Conservation (phyloP, 208 protist species). For the Wallacemonas rigidus region DNA sequence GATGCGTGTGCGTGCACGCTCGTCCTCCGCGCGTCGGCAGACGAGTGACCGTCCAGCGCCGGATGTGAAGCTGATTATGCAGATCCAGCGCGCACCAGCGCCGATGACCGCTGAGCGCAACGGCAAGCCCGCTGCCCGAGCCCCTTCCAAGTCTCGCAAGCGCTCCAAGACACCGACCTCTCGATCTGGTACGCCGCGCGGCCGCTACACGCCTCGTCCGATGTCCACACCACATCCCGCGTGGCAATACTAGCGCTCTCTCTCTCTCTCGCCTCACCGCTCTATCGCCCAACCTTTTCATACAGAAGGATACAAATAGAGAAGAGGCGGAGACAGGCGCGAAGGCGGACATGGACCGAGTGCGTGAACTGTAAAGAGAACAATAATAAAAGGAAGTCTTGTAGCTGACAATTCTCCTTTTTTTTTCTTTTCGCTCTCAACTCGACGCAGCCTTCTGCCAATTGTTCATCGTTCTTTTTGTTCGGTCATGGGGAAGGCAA, state of each 20-base stretch:
- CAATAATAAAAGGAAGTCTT: too few species aligned
- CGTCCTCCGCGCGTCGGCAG: not conserved
- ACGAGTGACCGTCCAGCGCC: not conserved
- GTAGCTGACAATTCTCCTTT: too few species aligned
- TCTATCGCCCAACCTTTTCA: too few species aligned
- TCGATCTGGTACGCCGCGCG: slow-evolving; percentile 3
- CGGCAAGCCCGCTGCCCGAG: not conserved
- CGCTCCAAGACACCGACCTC: not conserved
- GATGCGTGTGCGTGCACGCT: slow-evolving; percentile 3
- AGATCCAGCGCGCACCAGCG: slow-evolving; percentile 3
- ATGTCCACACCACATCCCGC: not conserved
- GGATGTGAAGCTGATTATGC: not conserved
- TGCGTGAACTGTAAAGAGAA: too few species aligned
- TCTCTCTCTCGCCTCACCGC: too few species aligned
- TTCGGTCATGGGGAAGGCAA: too few species aligned
- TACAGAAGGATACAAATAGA: not conserved
- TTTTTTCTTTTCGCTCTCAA: too few species aligned
- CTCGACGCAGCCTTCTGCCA: too few species aligned
- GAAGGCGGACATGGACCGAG: too few species aligned
- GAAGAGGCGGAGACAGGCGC: not conserved
- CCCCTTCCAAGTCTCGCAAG: not conserved
- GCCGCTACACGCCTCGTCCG: slow-evolving; percentile 2
- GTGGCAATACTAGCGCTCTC: slow-evolving; percentile 1
- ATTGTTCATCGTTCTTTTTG: too few species aligned
- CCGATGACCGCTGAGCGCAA: not conserved